These are phyloP conservation scores for Filosporella fistucella DNA, from an alignment of 495 filamentous ascomycete species.

Conservation along the genomic window DNA sequence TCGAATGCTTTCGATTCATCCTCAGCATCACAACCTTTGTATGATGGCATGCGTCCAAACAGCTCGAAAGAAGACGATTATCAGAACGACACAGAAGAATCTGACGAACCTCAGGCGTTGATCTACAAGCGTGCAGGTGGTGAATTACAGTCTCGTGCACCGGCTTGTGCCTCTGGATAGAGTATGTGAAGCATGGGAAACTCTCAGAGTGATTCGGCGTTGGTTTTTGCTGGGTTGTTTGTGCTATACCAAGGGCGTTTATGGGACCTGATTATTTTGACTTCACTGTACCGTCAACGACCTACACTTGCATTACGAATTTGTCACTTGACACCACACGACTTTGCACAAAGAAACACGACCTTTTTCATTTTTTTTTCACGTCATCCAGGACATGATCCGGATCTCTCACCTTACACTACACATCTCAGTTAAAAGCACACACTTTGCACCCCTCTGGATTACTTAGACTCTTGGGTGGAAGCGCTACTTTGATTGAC, in stretches of 20 bases:
- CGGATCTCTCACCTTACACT: neutral
- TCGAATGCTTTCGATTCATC: conserved; percentile 21
- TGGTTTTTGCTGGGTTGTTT: no score
- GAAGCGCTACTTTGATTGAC: neutral
- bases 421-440: conserved; percentile 4
- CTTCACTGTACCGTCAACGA: no score
- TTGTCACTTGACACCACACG: neutral
- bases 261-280: no score
- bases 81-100: no score
- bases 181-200: no score
- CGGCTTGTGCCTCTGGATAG: no score
- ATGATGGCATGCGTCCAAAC: conserved; percentile 48
- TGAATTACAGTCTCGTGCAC: no score
- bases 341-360: neutral
- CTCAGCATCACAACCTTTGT: conserved; percentile 27
- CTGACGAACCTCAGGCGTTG: conserved; percentile 28
- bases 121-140: conserved; percentile 44
- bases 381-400: neutral
- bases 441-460: neutral
- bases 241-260: no score
- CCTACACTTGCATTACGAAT: no score
- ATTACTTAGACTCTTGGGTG: neutral
- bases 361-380: neutral
- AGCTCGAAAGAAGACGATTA: conserved; percentile 32
- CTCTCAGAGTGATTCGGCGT: no score